Evolutionary conservation across 2,329 filamentous ascomycete species (phyloP), one percentile per base, ranked within the genome.

Genomic region (Trichoderma breve): DNA sequence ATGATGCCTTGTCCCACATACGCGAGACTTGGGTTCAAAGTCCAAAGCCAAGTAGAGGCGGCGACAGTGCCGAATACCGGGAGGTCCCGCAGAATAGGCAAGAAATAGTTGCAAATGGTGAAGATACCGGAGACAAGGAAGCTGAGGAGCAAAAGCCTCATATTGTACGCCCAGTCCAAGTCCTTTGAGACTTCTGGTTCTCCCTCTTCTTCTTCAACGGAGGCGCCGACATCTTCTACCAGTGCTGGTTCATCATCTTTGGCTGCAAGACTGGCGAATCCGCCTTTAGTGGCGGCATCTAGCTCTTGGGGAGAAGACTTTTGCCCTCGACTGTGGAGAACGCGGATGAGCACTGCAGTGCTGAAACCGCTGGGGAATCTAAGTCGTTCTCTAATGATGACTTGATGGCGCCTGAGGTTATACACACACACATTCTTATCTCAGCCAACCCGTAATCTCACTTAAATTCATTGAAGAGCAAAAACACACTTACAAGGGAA

Each of bases 1-100:
- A 99, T 98, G 74, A 99, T 97, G 12, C 96, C 96, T 82, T 99
- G 96, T 0, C 96, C 96, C 30, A 98, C 90, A 80, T 99, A 99
- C 3, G 96, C 96, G n/a, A 97, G 91, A 60, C 94, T 98, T 0
- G 96, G 96, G 76, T 99, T 99, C 7, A 99, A 84, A 1, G 93
- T 96, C 96, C 96, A 99, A 1, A 98, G 87, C 95, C 95, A 99
- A 2, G 89, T 89, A 1, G 88, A 83, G 0, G 94, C 94, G 7
- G 97, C 88, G 2, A 87, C 82, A 0, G 87, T 83, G 0, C 96
- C 96, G 75, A 98, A 93, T 30, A 99, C 85, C 0, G 96, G 96
- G n/a, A 99, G 84, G 75, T 93, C 92, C 70, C 94, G 91, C 24
- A 98, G 82, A 64, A 93, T 84, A 0, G 96, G 96, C 68, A 98